A percentile compares a stretch with the other conserved stretches of the same genome.
Conservation (phyloP, 805 yeast genomes). For the Wickerhamomyces strasburgensis region DNA sequence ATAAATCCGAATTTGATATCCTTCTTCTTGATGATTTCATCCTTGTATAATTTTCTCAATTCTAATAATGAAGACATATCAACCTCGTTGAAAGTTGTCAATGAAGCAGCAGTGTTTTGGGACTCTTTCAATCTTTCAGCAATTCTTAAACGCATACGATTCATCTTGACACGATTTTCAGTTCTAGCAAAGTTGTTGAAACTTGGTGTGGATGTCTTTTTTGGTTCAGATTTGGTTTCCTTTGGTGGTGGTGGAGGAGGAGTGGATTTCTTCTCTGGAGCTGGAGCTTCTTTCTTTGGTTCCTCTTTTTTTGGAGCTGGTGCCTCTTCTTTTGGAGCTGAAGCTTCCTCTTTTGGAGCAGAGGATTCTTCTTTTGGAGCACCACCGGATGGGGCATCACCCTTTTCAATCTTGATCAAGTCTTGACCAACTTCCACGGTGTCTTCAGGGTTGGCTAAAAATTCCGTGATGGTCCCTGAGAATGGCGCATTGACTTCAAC, state of each 20-base stretch:
- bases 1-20: constrained; percentile 96
- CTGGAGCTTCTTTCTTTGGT: constrained; percentile 25
- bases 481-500: constrained; percentile 95
- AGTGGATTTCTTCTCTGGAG: constrained; percentile 26
- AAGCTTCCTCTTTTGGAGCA: constrained; percentile 21
- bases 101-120: constrained; percentile 96
- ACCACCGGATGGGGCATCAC: constrained; percentile 59
- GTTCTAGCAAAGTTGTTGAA: constrained; percentile 59
- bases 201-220: constrained; percentile 8
- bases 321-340: constrained; percentile 19
- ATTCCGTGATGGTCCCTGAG: constrained; percentile 81
- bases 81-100: constrained; percentile 96
- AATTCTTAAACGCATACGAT: constrained; percentile 98
- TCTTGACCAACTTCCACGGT: constrained; percentile 97
- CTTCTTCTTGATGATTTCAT: constrained; percentile 88
- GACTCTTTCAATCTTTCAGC: constrained; percentile 99
- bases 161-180: constrained; percentile 95
- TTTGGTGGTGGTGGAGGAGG: constrained; percentile 22
- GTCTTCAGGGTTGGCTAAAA: constrained; percentile 79
- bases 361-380: constrained; percentile 26
- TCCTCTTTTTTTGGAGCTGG: constrained; percentile 25
- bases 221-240: constrained; percentile 1
- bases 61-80: constrained; percentile 91
- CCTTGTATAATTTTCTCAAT: constrained; percentile 95
- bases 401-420: constrained; percentile 77